phyloP scores from a whole-genome alignment of 495 filamentous ascomycete species.

The Penicillium bovifimosum region DNA sequence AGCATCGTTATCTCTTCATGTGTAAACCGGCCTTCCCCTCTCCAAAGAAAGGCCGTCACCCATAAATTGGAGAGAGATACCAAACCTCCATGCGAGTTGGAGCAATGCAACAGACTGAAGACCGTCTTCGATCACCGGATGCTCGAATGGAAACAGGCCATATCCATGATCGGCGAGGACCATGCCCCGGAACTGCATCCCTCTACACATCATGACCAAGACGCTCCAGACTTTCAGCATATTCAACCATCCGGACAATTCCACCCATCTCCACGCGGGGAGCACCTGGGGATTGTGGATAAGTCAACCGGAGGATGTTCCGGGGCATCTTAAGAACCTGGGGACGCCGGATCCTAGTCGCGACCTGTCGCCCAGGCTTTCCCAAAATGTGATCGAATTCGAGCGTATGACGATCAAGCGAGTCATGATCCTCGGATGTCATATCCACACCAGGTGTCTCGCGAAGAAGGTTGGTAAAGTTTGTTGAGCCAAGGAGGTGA shows the following conservation, averaged over 20 bases:
- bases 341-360: conserved; percentile 12
- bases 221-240: not conserved
- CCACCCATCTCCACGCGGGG: conserved; percentile 1
- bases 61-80: too few relatives aligned
- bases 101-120: too few relatives aligned
- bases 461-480: conserved; percentile 10
- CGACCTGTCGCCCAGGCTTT: conserved; percentile 7
- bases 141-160: not conserved
- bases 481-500: not conserved
- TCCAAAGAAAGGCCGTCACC: too few relatives aligned
- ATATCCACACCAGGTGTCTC: conserved; percentile 18
- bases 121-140: too few relatives aligned
- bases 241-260: not conserved
- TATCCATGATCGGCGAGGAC: not conserved
- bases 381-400: conserved; percentile 4
- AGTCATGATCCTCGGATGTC: conserved; percentile 25
- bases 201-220: not conserved
- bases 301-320: not conserved
- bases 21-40: too few relatives aligned
- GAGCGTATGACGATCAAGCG: conserved; percentile 11
- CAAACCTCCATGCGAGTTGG: too few relatives aligned
- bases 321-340: not conserved
- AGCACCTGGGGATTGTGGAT: not conserved
- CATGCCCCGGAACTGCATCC: not conserved
- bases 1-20: too few relatives aligned